These are phyloP conservation scores for Gleditsia sinensis DNA, from an alignment of 306 rosid species.

Conservation along the genomic window DNA sequence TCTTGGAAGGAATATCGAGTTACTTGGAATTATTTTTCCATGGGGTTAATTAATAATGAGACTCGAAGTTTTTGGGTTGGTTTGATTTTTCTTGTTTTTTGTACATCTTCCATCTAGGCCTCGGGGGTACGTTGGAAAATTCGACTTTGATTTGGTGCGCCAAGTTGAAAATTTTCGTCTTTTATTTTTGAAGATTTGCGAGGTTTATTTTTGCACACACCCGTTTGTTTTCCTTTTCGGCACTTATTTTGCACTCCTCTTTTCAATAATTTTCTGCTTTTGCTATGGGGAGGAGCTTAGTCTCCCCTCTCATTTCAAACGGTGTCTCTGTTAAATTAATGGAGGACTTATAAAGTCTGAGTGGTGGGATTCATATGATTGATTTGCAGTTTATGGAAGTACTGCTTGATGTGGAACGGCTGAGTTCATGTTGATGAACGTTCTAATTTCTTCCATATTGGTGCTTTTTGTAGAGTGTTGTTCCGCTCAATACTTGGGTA, in stretches of 20 bases:
- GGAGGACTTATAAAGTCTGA: background rate
- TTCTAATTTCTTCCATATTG: conserved; percentile 30
- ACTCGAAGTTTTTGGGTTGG: conserved; percentile 21
- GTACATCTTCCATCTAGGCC: conserved; percentile 39
- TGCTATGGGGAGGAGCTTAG: background rate
- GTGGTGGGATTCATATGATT: background rate
- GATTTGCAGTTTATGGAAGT: background rate
- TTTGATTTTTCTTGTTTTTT: conserved; percentile 38
- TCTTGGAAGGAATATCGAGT: conserved; percentile 22
- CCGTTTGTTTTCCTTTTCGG: conserved; percentile 8
- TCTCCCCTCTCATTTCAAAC: background rate
- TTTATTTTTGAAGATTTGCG: conserved; percentile 32
- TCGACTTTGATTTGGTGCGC: conserved; percentile 37
- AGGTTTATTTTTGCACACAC: background rate
- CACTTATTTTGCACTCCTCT: background rate
- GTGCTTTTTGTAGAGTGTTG: conserved; percentile 61
- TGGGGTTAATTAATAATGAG: conserved; percentile 35
- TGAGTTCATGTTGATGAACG: conserved; percentile 14
- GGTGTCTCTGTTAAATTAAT: background rate
- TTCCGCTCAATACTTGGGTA: conserved; percentile 93
- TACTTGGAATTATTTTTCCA: background rate
- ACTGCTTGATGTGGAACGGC: background rate
- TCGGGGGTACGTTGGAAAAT: conserved; percentile 40
- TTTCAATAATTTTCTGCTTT: conserved; percentile 18
- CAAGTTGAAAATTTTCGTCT: conserved; percentile 14